Percentiles rank a stretch among this genome's conserved stretches.
These are phyloP conservation scores for Zostera marina DNA, from an alignment of 116 monocot species.

Conservation along the genomic window DNA sequence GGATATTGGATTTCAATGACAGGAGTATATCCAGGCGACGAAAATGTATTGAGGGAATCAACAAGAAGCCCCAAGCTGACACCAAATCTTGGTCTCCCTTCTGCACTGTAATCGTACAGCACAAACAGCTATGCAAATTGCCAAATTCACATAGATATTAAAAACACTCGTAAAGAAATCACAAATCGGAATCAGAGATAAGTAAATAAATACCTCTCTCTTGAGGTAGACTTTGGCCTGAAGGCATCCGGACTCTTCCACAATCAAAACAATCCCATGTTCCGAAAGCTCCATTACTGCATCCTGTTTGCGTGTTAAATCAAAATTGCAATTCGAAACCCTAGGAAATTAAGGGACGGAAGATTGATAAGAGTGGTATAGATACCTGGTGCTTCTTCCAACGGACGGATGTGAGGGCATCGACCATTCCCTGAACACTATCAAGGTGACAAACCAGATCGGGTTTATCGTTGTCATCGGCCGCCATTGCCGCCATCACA, in stretches of 20 bases:
- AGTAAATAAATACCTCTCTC: constrained; percentile 44
- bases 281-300: constrained; percentile 88
- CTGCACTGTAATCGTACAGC: constrained; percentile 56
- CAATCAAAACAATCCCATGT: constrained; percentile 86
- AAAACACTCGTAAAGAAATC: background rate
- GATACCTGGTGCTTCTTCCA: constrained; percentile 90
- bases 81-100: constrained; percentile 82
- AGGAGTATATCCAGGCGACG: constrained; percentile 37
- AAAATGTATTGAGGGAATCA: constrained; percentile 83
- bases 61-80: constrained; percentile 77
- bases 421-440: constrained; percentile 88
- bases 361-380: background rate
- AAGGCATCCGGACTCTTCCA: constrained; percentile 83
- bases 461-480: constrained; percentile 7
- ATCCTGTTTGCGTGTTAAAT: constrained; percentile 28
- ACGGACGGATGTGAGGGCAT: constrained; percentile 84
- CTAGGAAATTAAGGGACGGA: background rate
- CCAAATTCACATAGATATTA: background rate
- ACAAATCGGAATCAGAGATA: background rate
- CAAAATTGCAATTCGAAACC: background rate
- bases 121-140: constrained; percentile 56
- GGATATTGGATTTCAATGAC: constrained; percentile 84
- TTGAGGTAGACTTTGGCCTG: constrained; percentile 99
- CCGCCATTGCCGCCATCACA: constrained; percentile 28
- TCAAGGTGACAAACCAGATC: constrained; percentile 79